Conservation (phyloP, 2,329 filamentous ascomycete species). For the Beauveria bassiana region DNA sequence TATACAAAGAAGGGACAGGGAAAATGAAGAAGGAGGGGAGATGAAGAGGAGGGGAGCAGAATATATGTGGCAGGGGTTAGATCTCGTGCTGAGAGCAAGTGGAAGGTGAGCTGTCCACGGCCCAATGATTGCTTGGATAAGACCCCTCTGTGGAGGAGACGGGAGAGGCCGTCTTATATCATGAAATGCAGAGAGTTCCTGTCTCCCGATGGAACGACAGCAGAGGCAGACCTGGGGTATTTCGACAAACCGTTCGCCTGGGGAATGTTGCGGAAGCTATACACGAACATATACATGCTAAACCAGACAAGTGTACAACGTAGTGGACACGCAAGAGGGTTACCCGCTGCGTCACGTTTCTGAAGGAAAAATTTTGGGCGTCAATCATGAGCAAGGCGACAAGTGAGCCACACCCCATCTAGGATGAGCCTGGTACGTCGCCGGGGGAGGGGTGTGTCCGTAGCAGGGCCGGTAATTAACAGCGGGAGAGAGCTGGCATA, state of each 20-base stretch:
- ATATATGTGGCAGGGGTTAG: neutral
- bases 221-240: neutral
- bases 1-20: neutral
- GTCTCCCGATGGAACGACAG: neutral
- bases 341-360: neutral
- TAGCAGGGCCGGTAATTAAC: neutral
- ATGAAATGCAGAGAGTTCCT: neutral
- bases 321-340: conserved; percentile 1
- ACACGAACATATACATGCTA: neutral
- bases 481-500: neutral
- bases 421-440: neutral
- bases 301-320: neutral
- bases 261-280: neutral
- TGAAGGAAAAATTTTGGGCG: neutral
- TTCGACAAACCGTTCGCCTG: neutral
- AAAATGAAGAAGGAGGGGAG: neutral
- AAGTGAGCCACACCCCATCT: neutral
- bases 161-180: conserved; percentile 5
- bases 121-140: neutral
- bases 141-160: neutral
- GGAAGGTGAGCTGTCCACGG: neutral
- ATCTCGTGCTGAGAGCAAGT: neutral
- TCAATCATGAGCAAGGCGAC: neutral
- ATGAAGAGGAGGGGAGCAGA: neutral
- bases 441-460: conserved; percentile 2